Percentiles rank a stretch among this genome's conserved stretches.
phyloP scores from a whole-genome alignment of 2,329 filamentous ascomycete species.

The Clonostachys rosea region DNA sequence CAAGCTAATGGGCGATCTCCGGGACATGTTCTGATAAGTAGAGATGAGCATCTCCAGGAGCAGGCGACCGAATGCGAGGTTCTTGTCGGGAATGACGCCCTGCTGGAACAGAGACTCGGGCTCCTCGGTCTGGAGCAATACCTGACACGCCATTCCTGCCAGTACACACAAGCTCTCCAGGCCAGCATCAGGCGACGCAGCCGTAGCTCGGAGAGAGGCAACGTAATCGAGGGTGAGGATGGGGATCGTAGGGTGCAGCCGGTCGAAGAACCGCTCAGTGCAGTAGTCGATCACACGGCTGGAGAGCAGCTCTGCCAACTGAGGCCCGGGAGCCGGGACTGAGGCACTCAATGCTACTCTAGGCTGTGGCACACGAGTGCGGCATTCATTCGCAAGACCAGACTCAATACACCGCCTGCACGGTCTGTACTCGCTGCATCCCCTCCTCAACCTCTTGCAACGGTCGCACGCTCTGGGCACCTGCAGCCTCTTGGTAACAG shows the following conservation, averaged over 20 bases:
- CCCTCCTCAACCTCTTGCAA: slow-evolving; percentile 34
- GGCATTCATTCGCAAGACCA: slow-evolving; percentile 27
- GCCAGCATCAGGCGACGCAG: slow-evolving; percentile 13
- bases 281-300: slow-evolving; percentile 27
- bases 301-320: slow-evolving; percentile 20
- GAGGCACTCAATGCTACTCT: not conserved
- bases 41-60: slow-evolving; percentile 29
- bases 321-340: not conserved
- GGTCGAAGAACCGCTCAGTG: slow-evolving; percentile 29
- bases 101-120: slow-evolving; percentile 20
- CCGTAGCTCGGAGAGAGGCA: slow-evolving; percentile 14
- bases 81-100: slow-evolving; percentile 24
- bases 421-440: slow-evolving; percentile 37
- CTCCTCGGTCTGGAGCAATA: slow-evolving; percentile 33
- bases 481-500: slow-evolving; percentile 25
- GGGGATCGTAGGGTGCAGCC: slow-evolving; percentile 34
- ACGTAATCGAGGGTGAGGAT: slow-evolving; percentile 32
- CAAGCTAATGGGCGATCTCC: slow-evolving; percentile 26
- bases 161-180: slow-evolving; percentile 29
- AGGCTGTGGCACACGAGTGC: not conserved
- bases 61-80: slow-evolving; percentile 27
- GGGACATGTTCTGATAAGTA: slow-evolving; percentile 22
- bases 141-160: slow-evolving; percentile 31
- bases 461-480: slow-evolving; percentile 36
- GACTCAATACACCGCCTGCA: slow-evolving; percentile 34